phyloP scores from a whole-genome alignment of 208 protist genomes.

The Crithidia bombi region DNA sequence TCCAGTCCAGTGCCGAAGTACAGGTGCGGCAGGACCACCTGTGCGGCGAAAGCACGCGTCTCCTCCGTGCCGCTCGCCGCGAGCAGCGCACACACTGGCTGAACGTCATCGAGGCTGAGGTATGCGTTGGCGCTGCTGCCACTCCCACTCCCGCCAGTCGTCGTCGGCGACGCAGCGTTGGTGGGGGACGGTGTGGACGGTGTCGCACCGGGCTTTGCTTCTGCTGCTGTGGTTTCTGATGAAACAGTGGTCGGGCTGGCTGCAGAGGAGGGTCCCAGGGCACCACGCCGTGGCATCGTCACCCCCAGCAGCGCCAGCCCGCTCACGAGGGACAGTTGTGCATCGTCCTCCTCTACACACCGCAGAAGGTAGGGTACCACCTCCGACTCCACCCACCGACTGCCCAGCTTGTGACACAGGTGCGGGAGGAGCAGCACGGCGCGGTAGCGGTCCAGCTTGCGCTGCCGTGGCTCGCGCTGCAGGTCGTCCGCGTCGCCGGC shows the following conservation, averaged over 20 bases:
- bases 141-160: not conserved
- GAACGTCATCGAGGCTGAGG: slow-evolving; percentile 42
- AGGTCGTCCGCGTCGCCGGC: slow-evolving; percentile 46
- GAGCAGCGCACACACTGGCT: slow-evolving; percentile 55
- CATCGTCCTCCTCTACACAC: slow-evolving; percentile 79
- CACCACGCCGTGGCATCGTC: slow-evolving; percentile 27
- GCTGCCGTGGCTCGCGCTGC: slow-evolving; percentile 53
- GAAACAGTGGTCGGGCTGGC: slow-evolving; percentile 8
- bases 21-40: slow-evolving; percentile 76
- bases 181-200: not conserved
- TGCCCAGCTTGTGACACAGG: slow-evolving; percentile 55
- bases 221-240: not conserved
- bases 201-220: not conserved
- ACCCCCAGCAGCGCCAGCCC: slow-evolving; percentile 64
- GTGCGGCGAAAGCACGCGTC: slow-evolving; percentile 57
- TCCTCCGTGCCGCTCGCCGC: slow-evolving; percentile 43
- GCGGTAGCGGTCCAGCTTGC: slow-evolving; percentile 48
- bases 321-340: slow-evolving; percentile 57
- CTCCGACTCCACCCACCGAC: slow-evolving; percentile 56
- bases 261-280: not conserved
- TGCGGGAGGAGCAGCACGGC: slow-evolving; percentile 68
- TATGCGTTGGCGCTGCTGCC: slow-evolving; percentile 15
- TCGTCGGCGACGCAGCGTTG: not conserved
- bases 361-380: slow-evolving; percentile 78
- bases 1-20: slow-evolving; percentile 69